Evolutionary conservation across 805 yeast species (phyloP).

Genomic region (Nakazawaea wyomingensis): DNA sequence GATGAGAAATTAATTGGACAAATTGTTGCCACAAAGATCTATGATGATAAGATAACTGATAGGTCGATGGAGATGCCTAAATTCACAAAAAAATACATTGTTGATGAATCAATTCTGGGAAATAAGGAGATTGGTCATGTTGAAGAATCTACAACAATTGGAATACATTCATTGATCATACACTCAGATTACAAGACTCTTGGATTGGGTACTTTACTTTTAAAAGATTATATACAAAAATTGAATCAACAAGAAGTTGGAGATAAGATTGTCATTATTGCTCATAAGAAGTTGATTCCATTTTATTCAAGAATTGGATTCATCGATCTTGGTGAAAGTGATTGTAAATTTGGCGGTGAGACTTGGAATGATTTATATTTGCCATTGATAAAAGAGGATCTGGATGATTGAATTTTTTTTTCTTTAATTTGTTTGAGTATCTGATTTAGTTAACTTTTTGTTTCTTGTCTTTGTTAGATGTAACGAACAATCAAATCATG

Average conservation of each 20-base stretch:
- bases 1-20: constrained; percentile 74
- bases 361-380: constrained; percentile 56
- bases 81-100: constrained; percentile 17
- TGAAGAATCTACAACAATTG: constrained; percentile 70
- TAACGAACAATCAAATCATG: too few relatives aligned
- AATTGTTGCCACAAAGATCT: constrained; percentile 70
- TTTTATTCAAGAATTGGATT: constrained; percentile 85
- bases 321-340: constrained; percentile 58
- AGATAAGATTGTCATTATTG: constrained; percentile 66
- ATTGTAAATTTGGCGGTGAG: constrained; percentile 51
- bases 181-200: constrained; percentile 74
- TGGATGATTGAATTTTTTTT: constrained; percentile 26
- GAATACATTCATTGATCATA: constrained; percentile 77
- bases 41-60: constrained; percentile 43
- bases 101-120: constrained; percentile 16
- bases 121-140: constrained; percentile 50
- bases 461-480: background rate
- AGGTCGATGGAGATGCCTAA: constrained; percentile 59
- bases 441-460: background rate
- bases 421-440: background rate
- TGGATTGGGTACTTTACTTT: constrained; percentile 74
- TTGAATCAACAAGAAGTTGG: constrained; percentile 84
- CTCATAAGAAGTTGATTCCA: constrained; percentile 61
- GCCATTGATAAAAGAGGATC: constrained; percentile 38
- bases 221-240: constrained; percentile 89